These are phyloP conservation scores for Dendrobium chrysotoxum DNA, from an alignment of 106 monocot species.

Conservation along the genomic window DNA sequence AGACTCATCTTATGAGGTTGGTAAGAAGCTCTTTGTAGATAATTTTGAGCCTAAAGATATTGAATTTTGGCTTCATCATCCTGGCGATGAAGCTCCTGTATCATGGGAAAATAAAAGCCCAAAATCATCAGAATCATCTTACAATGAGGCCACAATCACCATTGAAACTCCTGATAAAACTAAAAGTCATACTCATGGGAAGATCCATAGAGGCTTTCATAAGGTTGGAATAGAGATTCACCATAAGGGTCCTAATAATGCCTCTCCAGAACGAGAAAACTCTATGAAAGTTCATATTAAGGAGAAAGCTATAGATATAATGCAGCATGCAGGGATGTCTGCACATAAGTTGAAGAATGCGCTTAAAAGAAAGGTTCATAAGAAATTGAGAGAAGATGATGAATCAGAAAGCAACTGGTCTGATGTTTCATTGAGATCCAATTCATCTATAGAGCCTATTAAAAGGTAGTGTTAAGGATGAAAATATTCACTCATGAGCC, in stretches of 20 bases:
- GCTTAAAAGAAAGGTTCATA: background rate
- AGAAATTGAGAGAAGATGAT: conserved; percentile 4
- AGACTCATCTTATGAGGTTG: background rate
- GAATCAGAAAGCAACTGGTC: background rate
- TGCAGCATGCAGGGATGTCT: conserved; percentile 3
- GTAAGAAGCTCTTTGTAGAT: background rate
- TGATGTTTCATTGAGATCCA: background rate
- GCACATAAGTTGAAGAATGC: background rate
- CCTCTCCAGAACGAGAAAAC: background rate
- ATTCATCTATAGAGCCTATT: background rate
- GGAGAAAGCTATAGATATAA: background rate
- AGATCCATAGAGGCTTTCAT: background rate
- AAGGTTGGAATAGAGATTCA: background rate
- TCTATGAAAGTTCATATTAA: background rate
- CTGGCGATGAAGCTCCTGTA: background rate
- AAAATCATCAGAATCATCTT: background rate
- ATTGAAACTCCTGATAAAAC: background rate
- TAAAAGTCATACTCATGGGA: background rate
- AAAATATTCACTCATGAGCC: background rate
- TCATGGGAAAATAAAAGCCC: background rate
- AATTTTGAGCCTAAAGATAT: background rate
- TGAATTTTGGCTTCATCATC: background rate
- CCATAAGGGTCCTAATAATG: background rate
- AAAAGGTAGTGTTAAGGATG: background rate
- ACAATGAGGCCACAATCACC: background rate